Evolutionary conservation across 768 basidiomycete genomes (phyloP).

Genomic region (Panellus pusillus): DNA sequence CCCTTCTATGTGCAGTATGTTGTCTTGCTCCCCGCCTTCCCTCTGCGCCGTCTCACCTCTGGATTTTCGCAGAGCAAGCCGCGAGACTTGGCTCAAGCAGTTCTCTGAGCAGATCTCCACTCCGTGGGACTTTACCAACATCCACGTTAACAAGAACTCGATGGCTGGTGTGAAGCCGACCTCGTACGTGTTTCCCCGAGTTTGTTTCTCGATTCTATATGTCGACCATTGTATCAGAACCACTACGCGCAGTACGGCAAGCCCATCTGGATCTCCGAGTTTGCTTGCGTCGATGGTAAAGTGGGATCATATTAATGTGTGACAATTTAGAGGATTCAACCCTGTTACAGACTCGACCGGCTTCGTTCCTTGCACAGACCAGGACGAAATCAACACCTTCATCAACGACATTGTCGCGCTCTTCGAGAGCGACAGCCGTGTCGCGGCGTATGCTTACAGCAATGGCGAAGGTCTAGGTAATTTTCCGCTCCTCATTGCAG

Average conservation of each 20-base stretch:
- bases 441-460: constrained; percentile 49
- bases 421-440: constrained; percentile 35
- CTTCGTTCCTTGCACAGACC: constrained; percentile 45
- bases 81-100: constrained; percentile 48
- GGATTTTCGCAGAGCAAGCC: constrained; percentile 38
- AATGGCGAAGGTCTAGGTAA: constrained; percentile 46
- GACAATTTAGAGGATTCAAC: neutral
- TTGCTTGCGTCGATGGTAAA: constrained; percentile 49
- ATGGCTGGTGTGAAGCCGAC: constrained; percentile 44
- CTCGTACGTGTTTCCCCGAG: constrained; percentile 30
- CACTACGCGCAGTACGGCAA: constrained; percentile 46
- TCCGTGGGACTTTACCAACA: constrained; percentile 46
- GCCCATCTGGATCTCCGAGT: constrained; percentile 51
- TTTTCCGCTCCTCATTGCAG: no score
- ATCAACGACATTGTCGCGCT: constrained; percentile 41
- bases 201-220: neutral
- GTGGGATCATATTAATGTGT: neutral
- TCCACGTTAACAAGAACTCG: constrained; percentile 50
- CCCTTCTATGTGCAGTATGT: constrained; percentile 52
- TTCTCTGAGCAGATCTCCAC: constrained; percentile 40
- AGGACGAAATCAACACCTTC: constrained; percentile 41
- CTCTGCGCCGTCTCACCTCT: neutral
- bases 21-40: neutral
- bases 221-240: constrained; percentile 28
- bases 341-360: constrained; percentile 32